Evolutionary conservation across 306 rosid species (phyloP).

Genomic region (Medicago ruthenica): DNA sequence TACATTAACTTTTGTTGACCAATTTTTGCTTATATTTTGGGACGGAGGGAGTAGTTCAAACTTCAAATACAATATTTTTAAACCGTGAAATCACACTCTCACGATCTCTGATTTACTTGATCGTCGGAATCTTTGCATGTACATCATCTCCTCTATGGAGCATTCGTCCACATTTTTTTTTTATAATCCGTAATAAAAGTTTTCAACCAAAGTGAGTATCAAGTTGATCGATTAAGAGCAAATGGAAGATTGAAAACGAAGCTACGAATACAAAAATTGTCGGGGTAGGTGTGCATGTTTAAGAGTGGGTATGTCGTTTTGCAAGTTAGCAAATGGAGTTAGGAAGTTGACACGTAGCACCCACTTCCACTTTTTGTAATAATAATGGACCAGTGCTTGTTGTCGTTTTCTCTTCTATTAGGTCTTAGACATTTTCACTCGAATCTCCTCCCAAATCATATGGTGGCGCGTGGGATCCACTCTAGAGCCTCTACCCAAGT

Average conservation of each 20-base stretch:
- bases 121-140: no score
- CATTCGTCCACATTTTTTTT: no score
- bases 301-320: conserved; percentile 52
- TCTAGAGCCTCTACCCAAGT: neutral
- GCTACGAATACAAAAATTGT: neutral
- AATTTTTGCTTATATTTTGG: no score
- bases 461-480: conserved; percentile 53
- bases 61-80: no score
- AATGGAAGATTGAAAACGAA: conserved; percentile 21
- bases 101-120: no score
- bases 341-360: conserved; percentile 64
- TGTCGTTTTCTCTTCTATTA: conserved; percentile 48
- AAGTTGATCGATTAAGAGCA: neutral
- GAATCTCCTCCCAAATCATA: conserved; percentile 48
- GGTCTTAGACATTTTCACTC: conserved; percentile 45
- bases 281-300: conserved; percentile 26
- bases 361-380: conserved; percentile 51
- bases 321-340: conserved; percentile 55
- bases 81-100: no score
- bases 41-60: no score
- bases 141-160: no score
- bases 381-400: conserved; percentile 38
- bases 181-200: no score
- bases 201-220: no score
- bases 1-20: no score